Conservation (phyloP, 2,329 filamentous ascomycete genomes). For the Penicillium vulpinum region DNA sequence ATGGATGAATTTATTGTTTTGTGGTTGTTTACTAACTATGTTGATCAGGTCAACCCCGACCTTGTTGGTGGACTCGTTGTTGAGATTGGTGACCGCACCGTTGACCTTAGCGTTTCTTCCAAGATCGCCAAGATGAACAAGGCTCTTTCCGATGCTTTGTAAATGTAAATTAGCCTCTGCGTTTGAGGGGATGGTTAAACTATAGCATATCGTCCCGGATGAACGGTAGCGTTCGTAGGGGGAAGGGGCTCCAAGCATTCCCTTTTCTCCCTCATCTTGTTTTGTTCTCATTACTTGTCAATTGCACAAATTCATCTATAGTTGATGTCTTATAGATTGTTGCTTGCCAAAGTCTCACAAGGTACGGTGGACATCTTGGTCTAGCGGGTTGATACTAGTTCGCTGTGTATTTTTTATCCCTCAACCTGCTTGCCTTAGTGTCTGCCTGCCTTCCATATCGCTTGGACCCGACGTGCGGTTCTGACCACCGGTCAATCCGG, state of each 20-base stretch:
- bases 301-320: constrained; percentile 24
- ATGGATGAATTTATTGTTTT: neutral
- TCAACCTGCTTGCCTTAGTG: neutral
- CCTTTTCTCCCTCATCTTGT: constrained; percentile 16
- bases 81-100: constrained; percentile 95
- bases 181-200: constrained; percentile 24
- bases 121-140: constrained; percentile 99
- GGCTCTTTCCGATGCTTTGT: constrained; percentile 93
- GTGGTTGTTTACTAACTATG: neutral
- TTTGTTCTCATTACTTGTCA: constrained; percentile 30
- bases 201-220: constrained; percentile 28
- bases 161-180: constrained; percentile 55
- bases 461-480: neutral
- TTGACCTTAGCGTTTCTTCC: constrained; percentile 91
- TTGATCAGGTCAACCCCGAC: constrained; percentile 78
- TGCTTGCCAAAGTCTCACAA: neutral
- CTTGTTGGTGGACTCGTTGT: constrained; percentile 92
- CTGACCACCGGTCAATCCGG: neutral
- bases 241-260: constrained; percentile 4
- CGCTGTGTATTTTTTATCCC: neutral
- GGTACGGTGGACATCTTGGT: neutral
- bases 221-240: constrained; percentile 28
- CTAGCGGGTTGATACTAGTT: neutral
- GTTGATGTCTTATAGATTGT: neutral
- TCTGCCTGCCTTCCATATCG: neutral